Conservation (phyloP, 306 rosid species). For the Alnus glutinosa region DNA sequence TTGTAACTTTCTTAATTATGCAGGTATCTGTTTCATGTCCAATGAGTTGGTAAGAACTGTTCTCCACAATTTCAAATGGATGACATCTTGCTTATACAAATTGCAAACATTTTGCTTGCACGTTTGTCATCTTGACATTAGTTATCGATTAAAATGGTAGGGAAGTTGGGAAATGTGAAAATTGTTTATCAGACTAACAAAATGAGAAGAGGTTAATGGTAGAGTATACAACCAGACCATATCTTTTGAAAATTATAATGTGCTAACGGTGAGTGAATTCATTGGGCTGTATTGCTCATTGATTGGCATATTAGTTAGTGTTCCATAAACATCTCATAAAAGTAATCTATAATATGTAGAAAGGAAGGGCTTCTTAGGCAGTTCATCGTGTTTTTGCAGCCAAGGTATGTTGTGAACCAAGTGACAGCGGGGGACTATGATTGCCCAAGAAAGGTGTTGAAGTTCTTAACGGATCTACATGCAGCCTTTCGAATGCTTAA, state of each 20-base stretch:
- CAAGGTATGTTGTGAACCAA: constrained; percentile 95
- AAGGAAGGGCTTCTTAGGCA: constrained; percentile 10
- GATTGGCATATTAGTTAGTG: not conserved
- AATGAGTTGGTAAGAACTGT: constrained; percentile 78
- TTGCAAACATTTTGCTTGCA: not conserved
- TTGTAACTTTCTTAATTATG: constrained; percentile 26
- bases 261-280: constrained; percentile 1
- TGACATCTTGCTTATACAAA: constrained; percentile 10
- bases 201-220: not conserved
- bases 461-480: constrained; percentile 88
- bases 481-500: constrained; percentile 93
- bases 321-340: not conserved
- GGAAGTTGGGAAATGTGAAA: not conserved
- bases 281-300: not conserved
- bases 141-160: not conserved
- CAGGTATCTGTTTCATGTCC: constrained; percentile 97
- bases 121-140: not conserved
- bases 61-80: constrained; percentile 1
- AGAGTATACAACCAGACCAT: not conserved
- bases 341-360: not conserved
- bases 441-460: constrained; percentile 87
- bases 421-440: constrained; percentile 94
- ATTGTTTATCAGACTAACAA: not conserved
- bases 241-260: not conserved
- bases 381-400: constrained; percentile 54